phyloP scores from a whole-genome alignment of 495 filamentous ascomycete genomes.

The Immersiella caudata region DNA sequence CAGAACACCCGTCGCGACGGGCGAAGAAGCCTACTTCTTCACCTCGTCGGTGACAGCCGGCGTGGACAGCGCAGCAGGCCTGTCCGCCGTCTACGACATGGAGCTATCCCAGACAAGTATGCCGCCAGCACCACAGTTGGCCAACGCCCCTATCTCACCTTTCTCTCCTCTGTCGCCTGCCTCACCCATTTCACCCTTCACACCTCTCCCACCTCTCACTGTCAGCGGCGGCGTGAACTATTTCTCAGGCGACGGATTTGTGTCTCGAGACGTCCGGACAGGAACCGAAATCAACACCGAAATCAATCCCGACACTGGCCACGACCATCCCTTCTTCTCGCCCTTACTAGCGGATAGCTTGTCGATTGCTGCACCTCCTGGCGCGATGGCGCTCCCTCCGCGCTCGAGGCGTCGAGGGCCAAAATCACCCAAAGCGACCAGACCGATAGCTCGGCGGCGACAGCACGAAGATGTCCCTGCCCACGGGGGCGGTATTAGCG shows the following conservation, averaged over 20 bases:
- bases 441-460: conserved; percentile 4
- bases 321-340: conserved; percentile 8
- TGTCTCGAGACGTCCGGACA: conserved; percentile 8
- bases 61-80: conserved; percentile 8
- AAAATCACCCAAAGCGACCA: conserved; percentile 6
- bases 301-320: conserved; percentile 5
- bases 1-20: conserved; percentile 7
- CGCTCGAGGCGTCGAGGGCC: conserved; percentile 7
- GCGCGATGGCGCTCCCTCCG: conserved; percentile 6
- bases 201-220: conserved; percentile 9
- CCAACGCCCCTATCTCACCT: conserved; percentile 10
- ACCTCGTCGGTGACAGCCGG: conserved; percentile 6
- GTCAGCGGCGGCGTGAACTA: conserved; percentile 7
- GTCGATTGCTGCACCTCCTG: conserved; percentile 8
- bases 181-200: conserved; percentile 9
- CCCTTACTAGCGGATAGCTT: conserved; percentile 7
- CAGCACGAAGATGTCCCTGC: conserved; percentile 9
- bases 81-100: conserved; percentile 7
- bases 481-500: conserved; percentile 6
- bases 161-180: conserved; percentile 10
- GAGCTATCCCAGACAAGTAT: conserved; percentile 11
- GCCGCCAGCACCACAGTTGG: conserved; percentile 2
- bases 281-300: conserved; percentile 8
- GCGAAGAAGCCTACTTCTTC: conserved; percentile 9
- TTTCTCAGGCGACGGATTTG: conserved; percentile 11